Base-by-base conservation (phyloP, 805 yeast genomes). In the Sporopachydermia quercuum region DNA sequence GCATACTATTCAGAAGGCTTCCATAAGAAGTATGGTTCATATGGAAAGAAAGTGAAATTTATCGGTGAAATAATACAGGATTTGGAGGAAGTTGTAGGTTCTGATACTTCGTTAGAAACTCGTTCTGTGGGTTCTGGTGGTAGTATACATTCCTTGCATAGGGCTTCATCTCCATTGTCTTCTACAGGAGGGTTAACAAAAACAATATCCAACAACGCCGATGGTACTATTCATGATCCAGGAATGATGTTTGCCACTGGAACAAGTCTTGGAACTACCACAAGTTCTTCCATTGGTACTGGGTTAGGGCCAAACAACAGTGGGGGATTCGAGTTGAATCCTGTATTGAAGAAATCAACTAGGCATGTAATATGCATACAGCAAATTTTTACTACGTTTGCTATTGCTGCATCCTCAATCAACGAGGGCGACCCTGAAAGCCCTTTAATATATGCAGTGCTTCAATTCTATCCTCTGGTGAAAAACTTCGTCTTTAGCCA, bases 351-450 rank as follows among this genome's bases (percentile, higher is more conserved):
- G 39, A 53, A 45, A 37, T 39, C 56, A n/a, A 47, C 53, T 5
- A 38, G 45, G 2, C 17, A 50, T 8, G 46, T 44, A 18, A 17
- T 38, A 4, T 41, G 50, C n/a, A 40, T 45, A 40, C 36, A n/a
- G 23, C 41, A 14, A 37, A 39, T 18, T 37, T 11, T 40, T 8
- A 50, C 46, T 15, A 54, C 49, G 37, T 37, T 51, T 3, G 55
- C 50, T 40, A 48, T 50, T 40, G 34, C 56, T 11, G 44, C 45
- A 4, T 39, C 51, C 30, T 34, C 56, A 4, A n/a, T 56, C 17
- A 53, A 49, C 33, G 53, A 55, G 19, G 37, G 54, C 13, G 53
- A 50, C 36, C 58, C 55, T 1, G 42, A 49, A 3, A 45, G 46
- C 3, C 15, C 46, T 8, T 47, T 53, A 3, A 45, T 56, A 3